Base-by-base conservation (phyloP, 140 eudicot genomes). In the Ambrosia hybrid region DNA sequence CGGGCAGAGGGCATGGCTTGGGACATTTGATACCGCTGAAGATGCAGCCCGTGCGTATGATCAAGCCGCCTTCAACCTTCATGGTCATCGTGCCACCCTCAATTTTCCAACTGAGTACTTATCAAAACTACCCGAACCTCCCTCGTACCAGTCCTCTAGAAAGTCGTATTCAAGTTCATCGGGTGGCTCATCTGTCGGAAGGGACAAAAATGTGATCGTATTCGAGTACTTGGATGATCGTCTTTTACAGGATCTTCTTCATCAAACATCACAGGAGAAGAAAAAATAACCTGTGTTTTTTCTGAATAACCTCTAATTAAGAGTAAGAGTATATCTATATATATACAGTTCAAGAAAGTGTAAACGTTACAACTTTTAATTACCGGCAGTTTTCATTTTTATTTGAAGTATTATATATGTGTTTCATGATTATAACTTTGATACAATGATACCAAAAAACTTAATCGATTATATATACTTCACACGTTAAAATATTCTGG, bases 11-110 rank as follows among this genome's bases (percentile, higher is more conserved):
- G 33, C 14, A 37, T 78, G 83, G 83, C 83, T 78, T 5, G 78
- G 83, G 39, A 78, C 83, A 37, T 78, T 72, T 73, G 83, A 78
- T 17, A 65, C 83, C 10, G 83, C 83, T 1, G 74, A 65, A 14
- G 74, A 78, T 0, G 83, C 83, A 10, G 83, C 83, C 2, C 83
- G 83, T 56, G 83, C 78, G 48, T 78, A 78, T 66, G 83, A 78
- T 38, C 74, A 48, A 15, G 78, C 83, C 10, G 78, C 83, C 10
- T 78, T 78, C 49, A 72, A 39, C 55, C 45, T 72, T 1, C 59
- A 70, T 15, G 57, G 74, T 49, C 83, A 78, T 78, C 83, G 57
- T 16, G 83, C 83, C 33, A 78, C 83, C 39, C 74, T 78, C n/a
- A 78, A 78, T 16, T 78, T 72, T 57, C 83, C 83, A 1, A n/a